Evolutionary conservation across 2,329 filamentous ascomycete species (phyloP), one percentile per base, ranked within the genome.

Genomic region (Neopestalotiopsis sp.): DNA sequence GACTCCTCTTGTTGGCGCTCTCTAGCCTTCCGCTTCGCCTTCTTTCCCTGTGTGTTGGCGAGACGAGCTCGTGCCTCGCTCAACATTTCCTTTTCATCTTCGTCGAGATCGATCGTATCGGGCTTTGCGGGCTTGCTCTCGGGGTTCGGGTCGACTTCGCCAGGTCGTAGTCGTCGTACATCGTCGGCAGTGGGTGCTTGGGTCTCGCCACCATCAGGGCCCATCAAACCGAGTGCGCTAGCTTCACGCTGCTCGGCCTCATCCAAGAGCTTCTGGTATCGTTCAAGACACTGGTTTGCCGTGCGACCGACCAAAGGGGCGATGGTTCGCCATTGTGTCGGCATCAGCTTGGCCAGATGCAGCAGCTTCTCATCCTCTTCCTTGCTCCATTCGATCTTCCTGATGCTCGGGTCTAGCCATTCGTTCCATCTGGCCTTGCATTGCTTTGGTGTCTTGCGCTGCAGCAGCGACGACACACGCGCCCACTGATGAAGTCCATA

Each of bases 11-110:
- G 88, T 79, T 98, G 95, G 71, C 96, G 89, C 81, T 99, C 96
- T 76, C 96, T 90, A 42, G 96, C 96, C 86, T 99, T 99, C 74
- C 96, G 87, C 86, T 99, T 99, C 6, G 96, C 96, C 84, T 99
- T 99, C 84, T 99, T 99, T 79, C 96, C 96, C 82, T 98, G 96
- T 12, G 96, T 98, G 77, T 99, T 99, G 72, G 96, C 96, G 72
- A 99, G 85, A 83, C 96, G 94, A 68, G 96, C 96, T 78, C 96
- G 93, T 74, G 96, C 96, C 83, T 99, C 96, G 79, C 95, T 98
- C 77, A 99, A 83, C 96, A 99, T 99, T 82, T 99, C 96, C 84
- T 99, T 98, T 82, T 99, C 96, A 78, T 99, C 96, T 80, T 99
- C 96, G 78, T 99, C 96, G 76, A 99, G 90, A 81, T 99, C 96